These are phyloP conservation scores for Cystofilobasidium ferigula DNA, from an alignment of 768 basidiomycete species.

Conservation along the genomic window DNA sequence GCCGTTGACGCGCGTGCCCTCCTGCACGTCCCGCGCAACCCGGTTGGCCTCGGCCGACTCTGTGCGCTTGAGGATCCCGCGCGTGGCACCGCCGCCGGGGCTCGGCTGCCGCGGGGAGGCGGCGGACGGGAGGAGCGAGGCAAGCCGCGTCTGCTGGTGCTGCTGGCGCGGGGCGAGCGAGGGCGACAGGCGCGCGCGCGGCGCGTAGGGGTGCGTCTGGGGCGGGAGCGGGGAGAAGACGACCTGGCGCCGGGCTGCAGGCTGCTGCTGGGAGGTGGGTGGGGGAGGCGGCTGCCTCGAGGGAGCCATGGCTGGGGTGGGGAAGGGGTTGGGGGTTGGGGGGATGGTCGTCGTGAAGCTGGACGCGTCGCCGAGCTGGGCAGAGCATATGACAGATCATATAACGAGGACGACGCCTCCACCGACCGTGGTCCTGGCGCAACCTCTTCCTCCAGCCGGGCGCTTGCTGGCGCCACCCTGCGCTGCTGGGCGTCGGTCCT, in stretches of 20 bases:
- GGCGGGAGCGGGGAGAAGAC: slow-evolving; percentile 23
- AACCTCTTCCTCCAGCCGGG: too few relatives aligned
- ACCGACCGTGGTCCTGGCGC: too few relatives aligned
- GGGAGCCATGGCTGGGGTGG: too few relatives aligned
- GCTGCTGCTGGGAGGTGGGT: too few relatives aligned
- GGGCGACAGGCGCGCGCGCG: not conserved
- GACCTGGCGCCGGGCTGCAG: slow-evolving; percentile 8
- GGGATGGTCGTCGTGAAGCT: too few relatives aligned
- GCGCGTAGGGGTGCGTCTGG: not conserved
- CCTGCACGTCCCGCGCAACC: slow-evolving; percentile 15
- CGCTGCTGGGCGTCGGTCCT: too few relatives aligned
- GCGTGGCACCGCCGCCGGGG: not conserved
- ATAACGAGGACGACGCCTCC: too few relatives aligned
- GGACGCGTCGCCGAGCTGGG: too few relatives aligned
- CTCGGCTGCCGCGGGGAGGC: not conserved
- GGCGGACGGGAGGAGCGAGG: not conserved
- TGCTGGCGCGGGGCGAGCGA: slow-evolving; percentile 13
- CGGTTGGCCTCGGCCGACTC: slow-evolving; percentile 19
- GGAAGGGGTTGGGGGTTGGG: too few relatives aligned
- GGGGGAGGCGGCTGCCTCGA: too few relatives aligned
- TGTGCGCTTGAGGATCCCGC: slow-evolving; percentile 22
- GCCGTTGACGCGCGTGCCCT: slow-evolving; percentile 22
- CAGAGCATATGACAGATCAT: too few relatives aligned
- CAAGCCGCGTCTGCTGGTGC: not conserved
- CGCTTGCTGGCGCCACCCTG: too few relatives aligned